phyloP scores from a whole-genome alignment of 2,329 filamentous ascomycete genomes.

The Aspergillus novoparasiticus region DNA sequence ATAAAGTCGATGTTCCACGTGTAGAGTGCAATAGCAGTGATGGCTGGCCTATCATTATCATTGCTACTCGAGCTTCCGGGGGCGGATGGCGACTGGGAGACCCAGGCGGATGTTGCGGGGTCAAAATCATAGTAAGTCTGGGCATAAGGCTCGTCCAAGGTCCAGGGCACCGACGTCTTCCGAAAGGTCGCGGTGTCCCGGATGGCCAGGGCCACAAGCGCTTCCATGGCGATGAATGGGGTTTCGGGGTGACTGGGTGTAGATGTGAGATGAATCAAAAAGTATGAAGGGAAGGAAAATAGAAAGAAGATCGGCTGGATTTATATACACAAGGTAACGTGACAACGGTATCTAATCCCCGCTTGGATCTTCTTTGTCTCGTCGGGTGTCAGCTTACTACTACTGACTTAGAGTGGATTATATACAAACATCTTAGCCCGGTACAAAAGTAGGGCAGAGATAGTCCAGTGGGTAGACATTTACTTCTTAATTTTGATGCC shows the following conservation, averaged over 20 bases:
- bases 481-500: too few relatives aligned
- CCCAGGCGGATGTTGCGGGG: neutral
- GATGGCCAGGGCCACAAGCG: neutral
- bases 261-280: too few relatives aligned
- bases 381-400: too few relatives aligned
- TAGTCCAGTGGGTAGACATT: too few relatives aligned
- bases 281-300: too few relatives aligned
- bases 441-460: too few relatives aligned
- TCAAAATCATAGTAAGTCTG: neutral
- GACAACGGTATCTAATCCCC: too few relatives aligned
- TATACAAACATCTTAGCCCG: too few relatives aligned
- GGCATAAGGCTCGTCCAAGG: neutral
- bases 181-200: neutral
- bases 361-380: too few relatives aligned
- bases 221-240: neutral
- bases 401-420: too few relatives aligned
- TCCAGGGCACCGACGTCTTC: neutral
- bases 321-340: too few relatives aligned
- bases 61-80: neutral
- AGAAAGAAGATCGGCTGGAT: too few relatives aligned
- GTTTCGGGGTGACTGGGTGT: neutral
- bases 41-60: neutral
- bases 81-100: neutral
- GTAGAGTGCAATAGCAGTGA: neutral
- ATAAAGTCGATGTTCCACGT: conserved; percentile 17